Evolutionary conservation across 2,329 filamentous ascomycete genomes (phyloP).

Genomic region (Colletotrichum tofieldiae): DNA sequence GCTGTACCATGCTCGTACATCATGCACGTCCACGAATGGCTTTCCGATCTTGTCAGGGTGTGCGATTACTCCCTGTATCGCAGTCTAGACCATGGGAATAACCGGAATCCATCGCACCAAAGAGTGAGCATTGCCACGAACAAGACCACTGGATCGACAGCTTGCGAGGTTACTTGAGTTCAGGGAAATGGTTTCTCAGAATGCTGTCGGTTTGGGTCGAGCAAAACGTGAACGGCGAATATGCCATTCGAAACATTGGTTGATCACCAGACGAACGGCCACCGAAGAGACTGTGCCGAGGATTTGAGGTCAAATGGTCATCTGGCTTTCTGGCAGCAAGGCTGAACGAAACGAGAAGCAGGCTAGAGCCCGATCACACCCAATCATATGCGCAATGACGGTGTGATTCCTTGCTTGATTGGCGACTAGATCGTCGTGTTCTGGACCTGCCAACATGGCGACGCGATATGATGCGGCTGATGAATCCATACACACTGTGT

Average conservation of each 20-base stretch:
- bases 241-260: not conserved
- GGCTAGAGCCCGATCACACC: not conserved
- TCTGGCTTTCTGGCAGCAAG: not conserved
- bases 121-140: not conserved
- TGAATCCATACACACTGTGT: not conserved
- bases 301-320: not conserved
- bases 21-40: not conserved
- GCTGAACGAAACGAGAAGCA: not conserved
- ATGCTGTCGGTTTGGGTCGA: not conserved
- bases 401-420: not conserved
- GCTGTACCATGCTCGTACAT: not conserved
- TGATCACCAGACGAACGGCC: not conserved
- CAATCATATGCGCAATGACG: slow-evolving; percentile 10
- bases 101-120: no score
- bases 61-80: not conserved
- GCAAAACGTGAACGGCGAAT: slow-evolving; percentile 12
- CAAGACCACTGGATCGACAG: not conserved
- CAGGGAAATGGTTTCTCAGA: slow-evolving; percentile 8
- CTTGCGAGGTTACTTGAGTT: not conserved
- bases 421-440: not conserved
- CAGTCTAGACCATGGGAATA: not conserved
- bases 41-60: not conserved
- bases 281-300: not conserved
- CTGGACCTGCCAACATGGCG: not conserved
- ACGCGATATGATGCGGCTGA: not conserved